These are phyloP conservation scores for Serendipita sp. DNA, from an alignment of 1,284 basidiomycete species.

Conservation along the genomic window DNA sequence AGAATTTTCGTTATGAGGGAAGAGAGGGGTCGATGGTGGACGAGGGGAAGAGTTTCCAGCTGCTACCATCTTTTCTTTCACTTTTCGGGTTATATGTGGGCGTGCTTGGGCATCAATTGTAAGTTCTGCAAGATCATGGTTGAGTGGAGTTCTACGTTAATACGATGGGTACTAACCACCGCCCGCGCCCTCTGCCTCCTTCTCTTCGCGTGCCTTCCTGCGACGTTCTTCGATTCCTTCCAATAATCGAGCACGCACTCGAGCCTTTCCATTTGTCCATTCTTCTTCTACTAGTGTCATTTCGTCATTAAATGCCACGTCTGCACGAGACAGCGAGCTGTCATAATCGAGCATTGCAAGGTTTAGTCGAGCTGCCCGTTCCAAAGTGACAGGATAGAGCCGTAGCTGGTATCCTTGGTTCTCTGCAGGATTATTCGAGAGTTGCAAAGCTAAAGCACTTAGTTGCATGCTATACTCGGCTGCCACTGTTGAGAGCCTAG, in stretches of 20 bases:
- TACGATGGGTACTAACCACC: conserved; percentile 31
- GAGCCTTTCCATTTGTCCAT: conserved; percentile 53
- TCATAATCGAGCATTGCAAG: conserved; percentile 51
- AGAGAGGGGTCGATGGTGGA: conserved; percentile 46
- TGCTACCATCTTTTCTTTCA: conserved; percentile 48
- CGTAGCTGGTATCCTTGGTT: conserved; percentile 50
- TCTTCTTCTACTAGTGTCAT: conserved; percentile 62
- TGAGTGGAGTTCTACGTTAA: conserved; percentile 10
- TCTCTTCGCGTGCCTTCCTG: conserved; percentile 61
- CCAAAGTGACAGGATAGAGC: conserved; percentile 53
- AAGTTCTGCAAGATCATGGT: conserved; percentile 31
- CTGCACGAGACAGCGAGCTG: conserved; percentile 42
- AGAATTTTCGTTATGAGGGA: conserved; percentile 62
- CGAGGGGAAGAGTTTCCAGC: conserved; percentile 22
- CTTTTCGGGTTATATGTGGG: conserved; percentile 64
- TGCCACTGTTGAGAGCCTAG: neutral
- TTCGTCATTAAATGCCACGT: conserved; percentile 62
- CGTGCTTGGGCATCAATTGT: conserved; percentile 57
- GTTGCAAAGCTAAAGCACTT: conserved; percentile 2
- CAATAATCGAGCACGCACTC: conserved; percentile 56
- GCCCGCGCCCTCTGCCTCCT: conserved; percentile 59
- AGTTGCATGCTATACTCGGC: neutral
- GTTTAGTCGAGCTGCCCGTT: conserved; percentile 55
- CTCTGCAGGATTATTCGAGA: conserved; percentile 33
- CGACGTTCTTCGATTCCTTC: conserved; percentile 70